These are phyloP conservation scores for Leishmania mexicana DNA, from an alignment of 208 protist species.

Conservation along the genomic window DNA sequence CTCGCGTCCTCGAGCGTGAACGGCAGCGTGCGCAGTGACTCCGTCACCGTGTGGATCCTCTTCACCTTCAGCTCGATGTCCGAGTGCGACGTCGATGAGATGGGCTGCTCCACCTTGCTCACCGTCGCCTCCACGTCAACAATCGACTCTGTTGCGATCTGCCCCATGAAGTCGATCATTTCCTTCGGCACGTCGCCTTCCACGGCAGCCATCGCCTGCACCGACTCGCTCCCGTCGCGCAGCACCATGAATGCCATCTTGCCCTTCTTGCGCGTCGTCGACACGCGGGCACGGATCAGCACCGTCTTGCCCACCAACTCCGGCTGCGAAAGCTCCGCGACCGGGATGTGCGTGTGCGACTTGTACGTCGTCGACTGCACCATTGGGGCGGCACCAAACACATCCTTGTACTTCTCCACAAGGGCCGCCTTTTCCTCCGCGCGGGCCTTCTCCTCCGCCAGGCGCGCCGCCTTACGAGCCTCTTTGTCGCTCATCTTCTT, in stretches of 20 bases:
- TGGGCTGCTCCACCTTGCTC: constrained; percentile 64
- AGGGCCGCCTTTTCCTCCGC: constrained; percentile 85
- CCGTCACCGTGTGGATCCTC: constrained; percentile 84
- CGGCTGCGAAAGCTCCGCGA: constrained; percentile 49
- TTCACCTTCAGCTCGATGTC: constrained; percentile 81
- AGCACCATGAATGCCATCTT: constrained; percentile 93
- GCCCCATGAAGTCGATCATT: constrained; percentile 92
- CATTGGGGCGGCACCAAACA: constrained; percentile 75
- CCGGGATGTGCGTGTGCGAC: constrained; percentile 44
- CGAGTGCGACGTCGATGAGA: constrained; percentile 79
- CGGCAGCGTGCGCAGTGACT: constrained; percentile 87
- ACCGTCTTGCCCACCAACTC: constrained; percentile 55
- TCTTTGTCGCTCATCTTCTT: constrained; percentile 82
- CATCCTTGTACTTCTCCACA: constrained; percentile 72
- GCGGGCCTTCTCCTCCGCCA: constrained; percentile 82
- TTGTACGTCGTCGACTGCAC: constrained; percentile 84
- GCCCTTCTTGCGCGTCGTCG: constrained; percentile 90
- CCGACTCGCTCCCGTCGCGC: constrained; percentile 72
- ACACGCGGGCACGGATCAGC: constrained; percentile 81
- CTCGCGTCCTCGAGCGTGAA: constrained; percentile 93
- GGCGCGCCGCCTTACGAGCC: constrained; percentile 79
- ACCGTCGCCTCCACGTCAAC: constrained; percentile 87
- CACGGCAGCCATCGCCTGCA: constrained; percentile 88
- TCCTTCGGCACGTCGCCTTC: constrained; percentile 78
- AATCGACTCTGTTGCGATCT: constrained; percentile 88